Evolutionary conservation across 1,284 basidiomycete species (phyloP), one percentile per base, ranked within the genome.

Genomic region (Leucoagaricus sp.): DNA sequence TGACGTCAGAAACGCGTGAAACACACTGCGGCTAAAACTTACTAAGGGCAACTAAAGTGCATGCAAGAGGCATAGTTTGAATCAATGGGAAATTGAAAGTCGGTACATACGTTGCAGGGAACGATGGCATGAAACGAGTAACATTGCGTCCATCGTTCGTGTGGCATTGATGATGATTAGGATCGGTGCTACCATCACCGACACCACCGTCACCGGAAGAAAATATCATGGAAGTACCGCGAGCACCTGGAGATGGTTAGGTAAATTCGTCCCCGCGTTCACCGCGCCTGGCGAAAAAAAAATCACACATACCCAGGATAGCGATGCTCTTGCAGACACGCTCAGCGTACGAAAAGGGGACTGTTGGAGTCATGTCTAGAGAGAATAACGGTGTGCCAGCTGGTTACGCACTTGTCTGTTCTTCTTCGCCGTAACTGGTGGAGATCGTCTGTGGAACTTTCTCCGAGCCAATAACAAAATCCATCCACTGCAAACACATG

Each of bases 121-220:
- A 90, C 2, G 63, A 61, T 10, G 87, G 86, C 15, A 85, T 62
- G 71, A 91, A 91, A 44, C 69, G 67, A 3, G 76, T 79, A 12
- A 54, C 66, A 61, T 86, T 85, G 29, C 62, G 72, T 5, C 81
- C 85, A 58, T 84, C 79, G 64, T 90, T 90, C 21, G 81, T 78
- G 51, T 78, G 68, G 68, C 89, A 92, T 38, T 66, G 29, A 49
- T 82, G 78, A 13, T 74, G 77, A 0, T 71, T 71, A 31, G 83
- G 79, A 62, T 84, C 59, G 0, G 75, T 34, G 57, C 81, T 66
- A 5, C 80, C 78, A 63, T 85, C 84, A 13, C 87, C 89, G 8
- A 90, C 89, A 51, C 89, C 89, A 15, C 69, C 71, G 60, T 92
- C 89, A 25, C 89, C 89, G 19, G 83, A 84, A n/a, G 82, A 76